Evolutionary conservation across 441 rosid genomes (phyloP), one percentile per base, ranked within the genome.

Genomic region (Eruca vesicaria): DNA sequence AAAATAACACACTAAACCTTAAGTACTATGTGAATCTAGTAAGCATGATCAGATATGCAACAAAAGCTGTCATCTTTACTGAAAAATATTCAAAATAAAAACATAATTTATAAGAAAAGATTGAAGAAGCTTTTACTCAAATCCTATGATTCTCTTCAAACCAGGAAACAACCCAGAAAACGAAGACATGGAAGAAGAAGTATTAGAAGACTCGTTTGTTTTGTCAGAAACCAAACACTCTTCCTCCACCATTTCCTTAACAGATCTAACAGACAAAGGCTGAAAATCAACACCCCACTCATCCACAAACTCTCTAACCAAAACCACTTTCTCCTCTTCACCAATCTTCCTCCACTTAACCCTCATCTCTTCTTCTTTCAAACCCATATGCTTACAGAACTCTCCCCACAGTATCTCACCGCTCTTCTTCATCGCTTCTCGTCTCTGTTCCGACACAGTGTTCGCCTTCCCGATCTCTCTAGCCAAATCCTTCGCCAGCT

Each of bases 381-480:
- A 7, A 16, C 55, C 80, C 78, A 83, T 65, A 75, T 78, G 78
- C 48, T 66, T 64, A 78, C 93, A 87, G n/a, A 93, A 68, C 86
- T 89, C 93, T 2, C 72, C 55, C 85, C 89, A 89, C 7, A 93
- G 75, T 65, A 93, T 65, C 69, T 84, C 86, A 36, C 78, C 80
- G 82, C 94, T 89, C 78, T 87, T 89, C 81, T 77, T 81, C 97
- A 93, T 82, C 71, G 98, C 97, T 59, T 87, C 91, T 53, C 88
- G 78, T 35, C 84, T 88, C 65, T 82, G 92, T 63, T 64, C 79
- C 65, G 74, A 31, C 14, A 77, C 85, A 78, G 85, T 63, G 59
- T 82, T 87, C 26, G 83, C 84, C 77, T 82, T 89, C 28, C 86
- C 86, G 59, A 89, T 82, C 60, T 87, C 86, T 56, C 84, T 36